These are phyloP conservation scores for Phytophthora brassicae DNA, from an alignment of 352 stramenopile genomes.

Conservation along the genomic window DNA sequence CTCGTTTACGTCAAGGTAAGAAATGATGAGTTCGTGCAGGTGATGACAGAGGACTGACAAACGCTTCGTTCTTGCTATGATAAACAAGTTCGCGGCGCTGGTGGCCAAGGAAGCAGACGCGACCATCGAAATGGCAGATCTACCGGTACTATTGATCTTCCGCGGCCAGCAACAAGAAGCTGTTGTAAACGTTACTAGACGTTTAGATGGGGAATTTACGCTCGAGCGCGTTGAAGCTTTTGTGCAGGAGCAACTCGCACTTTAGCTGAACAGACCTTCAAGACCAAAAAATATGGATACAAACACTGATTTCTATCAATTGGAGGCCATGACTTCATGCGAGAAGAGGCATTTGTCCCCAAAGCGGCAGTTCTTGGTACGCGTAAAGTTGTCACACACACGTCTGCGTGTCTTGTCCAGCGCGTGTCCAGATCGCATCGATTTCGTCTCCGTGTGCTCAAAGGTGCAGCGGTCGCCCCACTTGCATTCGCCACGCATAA, in stretches of 20 bases:
- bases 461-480: constrained; percentile 72
- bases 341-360: constrained; percentile 77
- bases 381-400: constrained; percentile 58
- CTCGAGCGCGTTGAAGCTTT: constrained; percentile 44
- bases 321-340: constrained; percentile 29
- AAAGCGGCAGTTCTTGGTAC: constrained; percentile 57
- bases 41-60: neutral
- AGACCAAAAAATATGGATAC: constrained; percentile 4
- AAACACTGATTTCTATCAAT: constrained; percentile 24
- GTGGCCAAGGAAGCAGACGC: constrained; percentile 66
- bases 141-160: constrained; percentile 75
- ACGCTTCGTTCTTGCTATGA: constrained; percentile 3
- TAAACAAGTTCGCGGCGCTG: constrained; percentile 53
- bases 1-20: constrained; percentile 65
- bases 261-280: constrained; percentile 16
- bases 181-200: constrained; percentile 53
- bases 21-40: neutral
- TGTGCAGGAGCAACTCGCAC: constrained; percentile 36
- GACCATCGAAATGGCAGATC: constrained; percentile 60
- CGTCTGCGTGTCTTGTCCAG: constrained; percentile 56
- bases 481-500: constrained; percentile 70
- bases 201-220: constrained; percentile 71
- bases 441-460: constrained; percentile 69
- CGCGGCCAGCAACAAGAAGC: constrained; percentile 54
- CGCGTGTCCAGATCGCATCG: constrained; percentile 53